These are phyloP conservation scores for Aethionema arabicum DNA, from an alignment of 345 rosid genomes.

Conservation along the genomic window DNA sequence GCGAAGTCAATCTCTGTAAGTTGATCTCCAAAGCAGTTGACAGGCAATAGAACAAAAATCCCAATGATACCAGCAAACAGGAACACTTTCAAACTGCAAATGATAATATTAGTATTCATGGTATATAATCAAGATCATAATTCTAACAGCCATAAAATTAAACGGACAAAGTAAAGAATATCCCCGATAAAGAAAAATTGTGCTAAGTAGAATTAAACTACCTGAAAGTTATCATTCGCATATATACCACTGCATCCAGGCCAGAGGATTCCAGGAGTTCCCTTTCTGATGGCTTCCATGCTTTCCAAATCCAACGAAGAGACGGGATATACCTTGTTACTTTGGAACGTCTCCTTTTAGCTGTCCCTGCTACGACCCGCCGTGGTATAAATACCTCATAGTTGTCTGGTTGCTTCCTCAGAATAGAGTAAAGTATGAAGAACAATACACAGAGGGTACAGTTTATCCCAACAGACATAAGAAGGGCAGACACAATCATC, in stretches of 20 bases:
- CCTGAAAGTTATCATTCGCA: constrained; percentile 85
- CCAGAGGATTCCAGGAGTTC: constrained; percentile 67
- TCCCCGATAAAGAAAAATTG: background rate
- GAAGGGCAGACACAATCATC: constrained; percentile 91
- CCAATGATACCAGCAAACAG: constrained; percentile 85
- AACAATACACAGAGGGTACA: constrained; percentile 69
- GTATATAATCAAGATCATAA: background rate
- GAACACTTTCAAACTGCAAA: constrained; percentile 85
- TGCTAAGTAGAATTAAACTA: constrained; percentile 18
- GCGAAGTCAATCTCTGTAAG: constrained; percentile 58
- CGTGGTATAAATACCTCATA: constrained; percentile 80
- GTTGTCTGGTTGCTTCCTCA: constrained; percentile 73
- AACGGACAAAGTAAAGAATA: background rate
- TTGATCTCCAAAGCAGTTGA: constrained; percentile 71
- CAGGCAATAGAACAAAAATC: constrained; percentile 82
- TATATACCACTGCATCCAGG: constrained; percentile 76
- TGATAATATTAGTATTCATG: background rate
- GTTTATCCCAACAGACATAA: constrained; percentile 88
- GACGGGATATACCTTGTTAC: constrained; percentile 79
- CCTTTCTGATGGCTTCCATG: constrained; percentile 71
- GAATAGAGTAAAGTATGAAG: constrained; percentile 66
- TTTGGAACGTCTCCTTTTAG: constrained; percentile 53
- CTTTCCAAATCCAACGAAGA: constrained; percentile 73
- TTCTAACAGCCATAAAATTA: background rate
- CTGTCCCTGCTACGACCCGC: constrained; percentile 59